A percentile compares a stretch with the other conserved stretches of the same genome.
Evolutionary conservation across 352 stramenopile genomes (phyloP).

Genomic region (Pythium biforme): DNA sequence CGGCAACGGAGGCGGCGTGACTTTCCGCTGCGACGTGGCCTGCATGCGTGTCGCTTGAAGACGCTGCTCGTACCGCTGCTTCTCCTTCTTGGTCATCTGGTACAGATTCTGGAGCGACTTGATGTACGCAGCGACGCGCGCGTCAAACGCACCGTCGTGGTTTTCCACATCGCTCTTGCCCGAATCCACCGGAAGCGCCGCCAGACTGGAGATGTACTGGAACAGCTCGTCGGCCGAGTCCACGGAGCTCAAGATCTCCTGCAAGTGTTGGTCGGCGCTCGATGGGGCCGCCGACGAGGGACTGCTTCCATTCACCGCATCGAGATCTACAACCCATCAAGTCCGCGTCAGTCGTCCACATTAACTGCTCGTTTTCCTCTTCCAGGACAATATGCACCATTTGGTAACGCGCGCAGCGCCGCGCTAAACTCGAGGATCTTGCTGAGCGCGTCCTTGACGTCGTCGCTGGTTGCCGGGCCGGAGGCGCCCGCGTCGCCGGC

Average conservation of each 20-base stretch:
- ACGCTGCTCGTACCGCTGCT: constrained; percentile 72
- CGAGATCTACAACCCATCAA: constrained; percentile 28
- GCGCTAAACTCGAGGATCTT: constrained; percentile 76
- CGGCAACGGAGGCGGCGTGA: constrained; percentile 65
- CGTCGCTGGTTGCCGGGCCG: constrained; percentile 34
- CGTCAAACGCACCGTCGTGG: constrained; percentile 45
- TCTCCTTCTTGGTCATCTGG: constrained; percentile 80
- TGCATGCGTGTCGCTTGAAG: constrained; percentile 48
- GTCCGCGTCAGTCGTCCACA: neutral
- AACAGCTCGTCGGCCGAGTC: constrained; percentile 82
- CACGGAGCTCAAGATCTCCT: constrained; percentile 71
- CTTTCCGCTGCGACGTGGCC: constrained; percentile 67
- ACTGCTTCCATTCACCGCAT: neutral
- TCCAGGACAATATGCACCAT: constrained; percentile 25
- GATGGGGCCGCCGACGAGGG: constrained; percentile 5
- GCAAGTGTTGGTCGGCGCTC: constrained; percentile 58
- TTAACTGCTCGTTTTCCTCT: neutral
- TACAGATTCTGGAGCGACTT: constrained; percentile 72
- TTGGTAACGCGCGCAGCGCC: constrained; percentile 48
- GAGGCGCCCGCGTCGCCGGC: constrained; percentile 38
- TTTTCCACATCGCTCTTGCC: neutral
- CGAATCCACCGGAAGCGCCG: constrained; percentile 28
- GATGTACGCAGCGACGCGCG: constrained; percentile 66
- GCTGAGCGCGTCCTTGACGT: constrained; percentile 58
- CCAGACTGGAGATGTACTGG: constrained; percentile 71